Evolutionary conservation across 2,329 filamentous ascomycete genomes (phyloP), one percentile per base, ranked within the genome.

Genomic region (Colletotrichum sp.): DNA sequence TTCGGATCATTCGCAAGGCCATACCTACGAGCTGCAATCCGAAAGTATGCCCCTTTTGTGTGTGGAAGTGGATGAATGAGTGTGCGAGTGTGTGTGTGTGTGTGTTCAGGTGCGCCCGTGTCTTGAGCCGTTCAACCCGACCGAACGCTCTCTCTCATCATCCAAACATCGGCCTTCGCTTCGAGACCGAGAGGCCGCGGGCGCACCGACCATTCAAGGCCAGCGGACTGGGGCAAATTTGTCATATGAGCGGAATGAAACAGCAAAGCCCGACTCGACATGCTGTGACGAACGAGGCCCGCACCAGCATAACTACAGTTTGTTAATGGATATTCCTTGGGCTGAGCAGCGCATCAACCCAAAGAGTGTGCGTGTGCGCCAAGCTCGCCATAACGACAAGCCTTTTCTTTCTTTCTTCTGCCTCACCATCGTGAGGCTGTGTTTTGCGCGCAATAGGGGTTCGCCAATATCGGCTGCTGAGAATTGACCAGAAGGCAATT

Each of bases 141-240:
- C 36, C 36, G n/a, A 64, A 52, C 12, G 12, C 49, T 36, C 15
- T n/a, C 36, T 19, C 25, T 36, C 15, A 15, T 52, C 73, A 29
- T 76, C 73, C 59, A 64, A 76, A 73, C 32, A 69, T 76, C 73
- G 73, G 73, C 29, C 34, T 49, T 65, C 64, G 70, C 32, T 29
- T 69, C 39, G 44, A 73, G 16, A 30, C 69, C 64, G 70, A 76
- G 44, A n/a, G 30, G 62, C 57, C 70, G 34, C 44, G 64, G 25
- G 57, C 70, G 70, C 73, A 73, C 70, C 57, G 29, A 52, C 63
- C 70, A 66, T 19, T 52, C 39, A 49, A 49, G 27, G 71, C 22
- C 13, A 30, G 32, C 22, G 34, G 39, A 68, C 34, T 52, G 62
- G 68, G 68, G 61, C 52, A 71, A 32, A 75, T 66, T 62, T 67